Base-by-base conservation (phyloP, 495 filamentous ascomycete species). In the Xylaria telfairii region DNA sequence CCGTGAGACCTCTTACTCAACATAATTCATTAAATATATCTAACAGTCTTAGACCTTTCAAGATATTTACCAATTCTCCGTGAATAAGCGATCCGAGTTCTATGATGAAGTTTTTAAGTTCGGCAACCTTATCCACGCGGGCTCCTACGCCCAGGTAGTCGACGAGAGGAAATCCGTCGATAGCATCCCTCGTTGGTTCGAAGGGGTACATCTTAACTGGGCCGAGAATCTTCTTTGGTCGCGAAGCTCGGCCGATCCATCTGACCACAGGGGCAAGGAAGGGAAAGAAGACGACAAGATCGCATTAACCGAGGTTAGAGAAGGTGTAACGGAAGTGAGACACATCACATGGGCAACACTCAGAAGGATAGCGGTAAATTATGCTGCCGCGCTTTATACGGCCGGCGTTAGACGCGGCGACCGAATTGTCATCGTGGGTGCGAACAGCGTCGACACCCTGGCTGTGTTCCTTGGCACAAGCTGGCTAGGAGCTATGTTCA, bases 381-480 rank as follows among this genome's bases (percentile, higher is more conserved):
- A 93, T 59, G 83, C 89, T 0, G 85, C 86, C 60, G 92, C 91
- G 0, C 83, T 96, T 83, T 80, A 87, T 63, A 85, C 83, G 2
- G 79, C 82, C 32, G 92, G 92, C 0, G 85, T 95, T 0, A 74
- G 73, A 34, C 88, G 87, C 73, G 92, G 92, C 12, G 92, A 94
- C 77, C 86, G 92, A 12, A 82, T 94, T 21, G 91, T 91, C 6
- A 81, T 92, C 17, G 91, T 93, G 9, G 90, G 87, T 10, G 86
- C 87, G 37, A 94, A 94, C 69, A 89, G 87, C n/a, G 82, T 93
- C 49, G 91, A 94, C 75, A 93, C 92, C 4, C 72, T 92, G 32
- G 77, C 86, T 2, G 85, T 93, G 21, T 90, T 90, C 72, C 78
- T 92, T 61, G 92, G 90, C 2, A 83, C 88, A 0, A 84, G 83